Conservation (phyloP, 257 asterid genomes). For the Rhazya stricta region DNA sequence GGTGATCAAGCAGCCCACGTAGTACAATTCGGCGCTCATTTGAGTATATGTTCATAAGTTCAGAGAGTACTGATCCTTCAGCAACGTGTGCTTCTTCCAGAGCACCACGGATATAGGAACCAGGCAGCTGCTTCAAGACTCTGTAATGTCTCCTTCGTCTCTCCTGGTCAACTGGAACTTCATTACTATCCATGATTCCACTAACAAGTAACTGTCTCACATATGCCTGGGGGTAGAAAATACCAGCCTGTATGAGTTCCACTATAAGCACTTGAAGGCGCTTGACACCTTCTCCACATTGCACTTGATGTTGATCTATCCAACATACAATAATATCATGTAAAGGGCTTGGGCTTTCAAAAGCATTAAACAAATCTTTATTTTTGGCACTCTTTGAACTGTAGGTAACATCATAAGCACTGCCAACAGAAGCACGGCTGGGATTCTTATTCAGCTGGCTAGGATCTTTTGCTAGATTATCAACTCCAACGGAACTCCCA, state of each 20-base stretch:
- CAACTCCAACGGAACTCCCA: slow-evolving; percentile 13
- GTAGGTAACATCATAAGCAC: slow-evolving; percentile 21
- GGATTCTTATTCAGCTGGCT: slow-evolving; percentile 20
- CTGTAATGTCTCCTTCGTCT: slow-evolving; percentile 74
- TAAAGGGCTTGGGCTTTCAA: slow-evolving; percentile 80
- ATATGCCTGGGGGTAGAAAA: slow-evolving; percentile 84
- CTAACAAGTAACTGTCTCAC: slow-evolving; percentile 91
- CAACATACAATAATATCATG: slow-evolving; percentile 93
- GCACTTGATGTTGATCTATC: slow-evolving; percentile 98
- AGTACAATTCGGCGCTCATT: slow-evolving; percentile 82
- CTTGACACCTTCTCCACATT: slow-evolving; percentile 71
- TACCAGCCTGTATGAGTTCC: slow-evolving; percentile 71
- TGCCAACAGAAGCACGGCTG: slow-evolving; percentile 16
- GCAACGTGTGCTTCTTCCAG: slow-evolving; percentile 63
- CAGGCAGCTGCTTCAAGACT: slow-evolving; percentile 86
- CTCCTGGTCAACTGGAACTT: slow-evolving; percentile 46
- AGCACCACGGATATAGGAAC: slow-evolving; percentile 53
- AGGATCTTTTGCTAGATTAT: slow-evolving; percentile 23
- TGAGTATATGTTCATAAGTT: slow-evolving; percentile 60
- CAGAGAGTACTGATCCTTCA: slow-evolving; percentile 44
- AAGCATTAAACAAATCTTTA: slow-evolving; percentile 35
- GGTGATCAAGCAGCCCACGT: slow-evolving; percentile 46
- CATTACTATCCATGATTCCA: slow-evolving; percentile 80
- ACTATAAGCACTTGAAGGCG: slow-evolving; percentile 68
- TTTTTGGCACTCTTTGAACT: slow-evolving; percentile 33